phyloP scores from a whole-genome alignment of 2,329 filamentous ascomycete genomes.

The Talaromyces sp. region DNA sequence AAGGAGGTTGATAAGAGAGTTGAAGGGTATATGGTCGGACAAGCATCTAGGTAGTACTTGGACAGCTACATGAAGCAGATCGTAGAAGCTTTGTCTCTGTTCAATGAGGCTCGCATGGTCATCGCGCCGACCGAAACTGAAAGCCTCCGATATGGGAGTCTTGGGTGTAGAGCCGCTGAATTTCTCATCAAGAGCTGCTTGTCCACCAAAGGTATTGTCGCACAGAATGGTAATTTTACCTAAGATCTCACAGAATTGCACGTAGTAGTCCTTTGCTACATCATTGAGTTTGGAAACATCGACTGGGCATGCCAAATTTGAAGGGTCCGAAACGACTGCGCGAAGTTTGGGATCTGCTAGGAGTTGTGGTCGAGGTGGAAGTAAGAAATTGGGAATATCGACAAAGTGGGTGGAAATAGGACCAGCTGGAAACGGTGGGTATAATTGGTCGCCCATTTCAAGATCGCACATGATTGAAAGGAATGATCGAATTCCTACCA shows the following conservation, averaged over 20 bases:
- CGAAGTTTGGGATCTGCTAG: constrained; percentile 35
- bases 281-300: constrained; percentile 65
- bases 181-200: constrained; percentile 92
- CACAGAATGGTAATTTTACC: constrained; percentile 95
- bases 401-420: constrained; percentile 40
- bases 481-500: constrained; percentile 94
- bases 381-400: constrained; percentile 35
- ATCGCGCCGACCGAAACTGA: constrained; percentile 82
- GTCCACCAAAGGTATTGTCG: constrained; percentile 94
- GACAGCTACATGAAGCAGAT: constrained; percentile 89
- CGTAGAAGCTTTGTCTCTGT: constrained; percentile 91
- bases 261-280: constrained; percentile 77
- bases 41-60: constrained; percentile 93
- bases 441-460: constrained; percentile 73
- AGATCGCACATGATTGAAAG: constrained; percentile 89
- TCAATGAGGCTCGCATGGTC: constrained; percentile 71
- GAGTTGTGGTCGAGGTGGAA: constrained; percentile 37
- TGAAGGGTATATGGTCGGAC: constrained; percentile 86
- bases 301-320: constrained; percentile 47
- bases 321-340: constrained; percentile 30
- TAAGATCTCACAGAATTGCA: constrained; percentile 88
- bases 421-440: constrained; percentile 77
- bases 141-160: constrained; percentile 90
- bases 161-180: constrained; percentile 84
- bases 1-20: constrained; percentile 86